phyloP scores from a whole-genome alignment of 768 basidiomycete genomes.

The Mycena metata region DNA sequence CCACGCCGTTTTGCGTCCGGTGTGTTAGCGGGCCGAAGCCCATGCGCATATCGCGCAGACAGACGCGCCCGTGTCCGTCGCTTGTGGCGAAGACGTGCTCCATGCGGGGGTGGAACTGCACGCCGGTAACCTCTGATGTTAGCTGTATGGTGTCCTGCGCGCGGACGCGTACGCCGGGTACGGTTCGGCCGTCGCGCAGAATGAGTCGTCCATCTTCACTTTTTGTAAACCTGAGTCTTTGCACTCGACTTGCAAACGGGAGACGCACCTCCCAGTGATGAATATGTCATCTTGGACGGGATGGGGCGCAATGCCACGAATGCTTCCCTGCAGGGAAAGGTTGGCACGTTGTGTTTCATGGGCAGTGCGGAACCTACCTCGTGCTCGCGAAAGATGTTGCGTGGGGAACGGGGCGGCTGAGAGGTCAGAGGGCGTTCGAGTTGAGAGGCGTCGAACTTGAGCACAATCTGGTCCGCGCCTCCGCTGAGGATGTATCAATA shows the following conservation, averaged over 20 bases:
- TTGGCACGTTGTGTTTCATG: conserved; percentile 2
- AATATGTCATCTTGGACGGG: conserved; percentile 77
- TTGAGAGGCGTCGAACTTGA: conserved; percentile 67
- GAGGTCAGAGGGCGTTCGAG: conserved; percentile 43
- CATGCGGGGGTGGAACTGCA: conserved; percentile 76
- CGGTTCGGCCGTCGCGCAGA: conserved; percentile 69
- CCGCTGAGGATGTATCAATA: conserved; percentile 54
- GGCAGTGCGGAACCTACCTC: conserved; percentile 43
- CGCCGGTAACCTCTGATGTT: conserved; percentile 69
- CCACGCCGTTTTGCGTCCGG: conserved; percentile 65
- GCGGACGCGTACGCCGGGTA: conserved; percentile 43
- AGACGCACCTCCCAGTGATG: conserved; percentile 73
- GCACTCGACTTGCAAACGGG: conserved; percentile 33
- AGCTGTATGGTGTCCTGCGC: conserved; percentile 69
- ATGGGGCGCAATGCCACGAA: conserved; percentile 76
- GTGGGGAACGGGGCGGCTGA: conserved; percentile 30
- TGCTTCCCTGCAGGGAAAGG: conserved; percentile 63
- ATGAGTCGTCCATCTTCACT: conserved; percentile 82
- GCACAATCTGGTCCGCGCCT: conserved; percentile 64
- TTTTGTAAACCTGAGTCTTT: conserved; percentile 7
- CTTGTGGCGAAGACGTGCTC: conserved; percentile 79
- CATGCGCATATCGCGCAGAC: conserved; percentile 80
- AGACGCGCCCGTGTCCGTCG: conserved; percentile 69
- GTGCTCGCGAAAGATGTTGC: conserved; percentile 49
- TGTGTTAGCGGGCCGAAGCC: conserved; percentile 69